Evolutionary conservation across 169 alveolate species (phyloP), one percentile per base, ranked within the genome.

Genomic region (Plasmodium sp.): DNA sequence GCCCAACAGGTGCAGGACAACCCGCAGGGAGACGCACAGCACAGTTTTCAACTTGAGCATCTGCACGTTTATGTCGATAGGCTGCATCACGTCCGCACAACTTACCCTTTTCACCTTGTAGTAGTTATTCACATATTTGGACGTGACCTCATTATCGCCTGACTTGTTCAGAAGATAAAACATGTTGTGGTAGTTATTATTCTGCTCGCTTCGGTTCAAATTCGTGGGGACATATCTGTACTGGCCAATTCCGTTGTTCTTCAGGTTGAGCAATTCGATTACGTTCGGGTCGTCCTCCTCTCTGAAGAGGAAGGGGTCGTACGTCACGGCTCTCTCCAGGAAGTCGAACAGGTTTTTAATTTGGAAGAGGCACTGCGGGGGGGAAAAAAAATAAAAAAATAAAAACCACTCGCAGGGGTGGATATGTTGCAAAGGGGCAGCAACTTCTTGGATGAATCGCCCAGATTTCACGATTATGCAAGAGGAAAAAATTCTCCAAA

Each of bases 281-380:
- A 67, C 58, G 10, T 80, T 18, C 1, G 77, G 36, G 48, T 90
- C 94, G 6, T 80, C 88, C 16, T 81, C 90, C n/a, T 79, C 58
- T 58, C 90, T 80, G 31, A 79, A 80, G 9, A 79, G 16, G 80
- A 90, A 90, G 3, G 94, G 94, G 27, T 90, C 94, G 51, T 80
- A 90, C 7, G 41, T 43, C 33, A 90, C 56, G n/a, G 91, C 91
- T 34, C 94, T 36, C 4, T 81, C 91, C 3, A 90, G 85, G 43
- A 90, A 90, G 22, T 79, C 84, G n/a, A 90, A 90, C 12, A 90
- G 12, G 18, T 90, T 48, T 62, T 45, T n/a, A 7, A 90, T 90
- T 34, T 80, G 58, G 83, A 90, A 90, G n/a, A 90, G 72, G 62
- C 94, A 90, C 94, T 90, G 27, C n/a, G 45, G 31, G 72, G 36